These are phyloP conservation scores for Heterobasidion occidentale DNA, from an alignment of 1,284 basidiomycete species.

Conservation along the genomic window DNA sequence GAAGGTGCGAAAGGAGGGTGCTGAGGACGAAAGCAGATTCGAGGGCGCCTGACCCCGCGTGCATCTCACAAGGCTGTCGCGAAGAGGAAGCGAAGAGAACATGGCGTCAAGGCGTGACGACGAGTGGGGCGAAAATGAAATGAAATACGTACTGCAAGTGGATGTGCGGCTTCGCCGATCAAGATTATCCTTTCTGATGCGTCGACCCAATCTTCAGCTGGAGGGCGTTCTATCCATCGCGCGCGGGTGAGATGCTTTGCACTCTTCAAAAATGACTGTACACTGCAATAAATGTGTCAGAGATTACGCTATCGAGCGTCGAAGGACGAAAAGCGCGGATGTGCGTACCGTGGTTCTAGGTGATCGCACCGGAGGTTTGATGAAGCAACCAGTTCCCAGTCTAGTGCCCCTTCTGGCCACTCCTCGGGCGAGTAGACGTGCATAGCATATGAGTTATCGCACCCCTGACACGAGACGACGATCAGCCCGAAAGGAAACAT, in stretches of 20 bases:
- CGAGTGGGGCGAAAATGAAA: neutral
- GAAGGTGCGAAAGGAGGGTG: slow-evolving; percentile 17
- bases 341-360: neutral
- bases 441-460: neutral
- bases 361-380: neutral
- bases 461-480: neutral
- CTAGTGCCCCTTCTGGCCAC: neutral
- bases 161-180: slow-evolving; percentile 3
- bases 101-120: neutral
- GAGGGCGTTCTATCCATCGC: neutral
- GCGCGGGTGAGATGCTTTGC: neutral
- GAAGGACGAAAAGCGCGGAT: neutral
- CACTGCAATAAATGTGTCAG: neutral
- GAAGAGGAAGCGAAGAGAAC: neutral
- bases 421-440: neutral
- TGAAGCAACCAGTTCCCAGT: neutral
- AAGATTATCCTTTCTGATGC: slow-evolving; percentile 1
- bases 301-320: neutral
- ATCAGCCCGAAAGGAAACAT: too few species aligned
- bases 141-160: neutral
- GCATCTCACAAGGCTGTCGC: slow-evolving; percentile 16
- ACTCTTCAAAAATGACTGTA: neutral
- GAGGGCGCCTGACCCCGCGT: slow-evolving; percentile 17
- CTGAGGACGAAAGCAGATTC: slow-evolving; percentile 22
- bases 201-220: slow-evolving; percentile 2